Evolutionary conservation across 441 rosid genomes (phyloP), one percentile per base, ranked within the genome.

Genomic region (Kokia cookei): DNA sequence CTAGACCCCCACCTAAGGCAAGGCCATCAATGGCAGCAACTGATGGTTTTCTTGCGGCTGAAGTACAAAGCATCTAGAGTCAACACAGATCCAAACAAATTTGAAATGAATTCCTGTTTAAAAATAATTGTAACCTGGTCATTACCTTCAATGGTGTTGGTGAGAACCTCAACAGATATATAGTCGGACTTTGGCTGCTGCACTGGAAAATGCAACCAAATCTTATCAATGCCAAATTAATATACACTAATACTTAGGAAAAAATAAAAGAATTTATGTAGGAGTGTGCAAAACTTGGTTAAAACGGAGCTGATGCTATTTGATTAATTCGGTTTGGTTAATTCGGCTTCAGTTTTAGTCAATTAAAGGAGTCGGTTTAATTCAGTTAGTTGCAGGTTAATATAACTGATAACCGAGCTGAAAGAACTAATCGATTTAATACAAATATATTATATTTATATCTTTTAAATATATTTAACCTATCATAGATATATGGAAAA

Each of bases 1-100:
- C 99, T 71, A 93, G 83, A 63, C 99, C 99, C 80, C 99, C 99
- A 76, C 99, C 99, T 76, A 93, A 84, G 77, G 98, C 97, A 75
- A 93, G 92, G 32, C 99, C 99, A 48, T 96, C 97, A 76, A 96
- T 91, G 72, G 99, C 99, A 87, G 99, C 99, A 22, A 96, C 97
- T 15, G 97, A 87, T 64, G 98, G 99, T 81, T 96, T 96, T 82
- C 79, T 86, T 5, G 93, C 91, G 80, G 90, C 97, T 96, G 82
- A 57, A 63, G 78, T 67, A 76, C 29, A 80, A 84, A 58, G 19
- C 82, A 76, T 37, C 76, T 62, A 64, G 55, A 55, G 65, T 77
- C 27, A 76, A 73, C 69, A 51, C 24, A 48, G 13, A 50, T 27
- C 59, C 68, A 57, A 15, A 67, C 53, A 65, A 69, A 32, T 67